Base-by-base conservation (phyloP, 2,329 filamentous ascomycete genomes). In the Colletotrichum sp. region DNA sequence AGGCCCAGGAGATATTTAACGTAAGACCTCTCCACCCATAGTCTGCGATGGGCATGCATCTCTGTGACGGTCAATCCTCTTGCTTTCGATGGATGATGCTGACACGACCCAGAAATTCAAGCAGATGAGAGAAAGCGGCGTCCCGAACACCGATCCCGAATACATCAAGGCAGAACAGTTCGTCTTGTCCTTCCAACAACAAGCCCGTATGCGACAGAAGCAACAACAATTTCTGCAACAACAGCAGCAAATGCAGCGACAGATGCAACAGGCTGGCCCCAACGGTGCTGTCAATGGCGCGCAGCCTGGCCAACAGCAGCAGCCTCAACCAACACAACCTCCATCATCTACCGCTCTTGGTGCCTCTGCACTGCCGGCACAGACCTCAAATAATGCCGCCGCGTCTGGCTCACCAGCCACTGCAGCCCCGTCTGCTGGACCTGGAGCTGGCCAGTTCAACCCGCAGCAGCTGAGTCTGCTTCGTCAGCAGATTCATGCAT, bases 401-500 rank as follows among this genome's bases (percentile, higher is more conserved):
- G 79, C 83, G 24, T 79, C 86, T 16, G 81, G 80, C 21, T 77
- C 82, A 28, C 77, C 82, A 67, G 79, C 84, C n/a, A 83, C 84
- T 28, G 79, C 82, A 79, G 79, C 82, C 72, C 80, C 78, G 71
- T 61, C 71, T 34, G 71, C 48, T 24, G 77, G 69, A 66, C 67
- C 74, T 64, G 64, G 68, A 76, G 74, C 70, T 55, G 60, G 78
- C 84, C 92, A 92, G 77, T 96, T 98, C 82, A 93, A 93, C 15
- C 90, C 91, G 28, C 94, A 97, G 72, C 97, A 99, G 83, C 87
- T 98, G 61, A 89, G 90, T 28, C 92, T 95, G 59, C 87, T 99
- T 12, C 91, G 95, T 76, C 93, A 94, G 78, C 97, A 99, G 83
- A 98, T 99, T 67, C 90, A 94, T 80, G 96, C 96, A 0, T 99